Percentiles rank a stretch among this genome's conserved stretches.
Conservation (phyloP, 768 basidiomycete species). For the Lentinula boryana region DNA sequence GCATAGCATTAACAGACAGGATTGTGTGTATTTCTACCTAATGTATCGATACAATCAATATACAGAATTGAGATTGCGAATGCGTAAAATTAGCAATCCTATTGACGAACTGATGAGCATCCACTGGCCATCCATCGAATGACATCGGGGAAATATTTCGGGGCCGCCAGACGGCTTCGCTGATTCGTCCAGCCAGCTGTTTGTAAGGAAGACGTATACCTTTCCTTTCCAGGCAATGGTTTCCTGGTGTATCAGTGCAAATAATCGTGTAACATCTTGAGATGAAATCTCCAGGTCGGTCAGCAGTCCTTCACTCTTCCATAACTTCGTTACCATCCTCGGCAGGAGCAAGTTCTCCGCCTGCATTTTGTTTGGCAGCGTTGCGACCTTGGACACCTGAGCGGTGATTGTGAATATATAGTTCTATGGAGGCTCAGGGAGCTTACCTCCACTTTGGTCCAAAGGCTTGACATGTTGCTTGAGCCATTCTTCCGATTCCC, state of each 20-base stretch:
- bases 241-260: background rate
- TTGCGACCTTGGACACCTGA: conserved; percentile 52
- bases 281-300: background rate
- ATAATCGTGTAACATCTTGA: background rate
- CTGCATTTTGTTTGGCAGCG: conserved; percentile 24
- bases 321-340: conserved; percentile 46
- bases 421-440: background rate
- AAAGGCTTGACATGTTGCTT: conserved; percentile 75
- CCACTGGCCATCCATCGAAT: background rate
- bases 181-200: background rate
- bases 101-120: background rate
- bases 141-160: background rate
- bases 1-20: background rate
- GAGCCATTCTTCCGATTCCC: conserved; percentile 96
- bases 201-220: background rate
- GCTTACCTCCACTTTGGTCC: conserved; percentile 65
- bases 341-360: conserved; percentile 17
- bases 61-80: background rate
- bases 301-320: conserved; percentile 44
- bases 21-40: background rate
- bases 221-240: background rate
- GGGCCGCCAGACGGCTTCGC: background rate
- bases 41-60: too few relatives aligned
- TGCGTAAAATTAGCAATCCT: background rate
- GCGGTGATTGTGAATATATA: conserved; percentile 3